A percentile compares a stretch with the other conserved stretches of the same genome.
phyloP scores from a whole-genome alignment of 805 yeast genomes.

The Blastobotrys peoriensis region DNA sequence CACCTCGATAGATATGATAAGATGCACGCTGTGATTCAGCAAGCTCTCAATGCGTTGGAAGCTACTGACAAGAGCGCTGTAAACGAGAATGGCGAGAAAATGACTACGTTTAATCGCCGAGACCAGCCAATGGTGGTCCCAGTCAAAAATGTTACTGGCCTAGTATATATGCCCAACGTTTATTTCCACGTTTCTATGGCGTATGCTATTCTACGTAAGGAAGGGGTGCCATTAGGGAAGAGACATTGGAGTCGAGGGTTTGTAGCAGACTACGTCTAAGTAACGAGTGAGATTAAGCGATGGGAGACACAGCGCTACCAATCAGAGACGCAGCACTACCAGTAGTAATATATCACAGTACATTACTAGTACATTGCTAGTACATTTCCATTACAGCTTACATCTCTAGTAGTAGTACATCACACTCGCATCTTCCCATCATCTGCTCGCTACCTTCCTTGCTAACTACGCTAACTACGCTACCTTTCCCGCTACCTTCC shows the following conservation, averaged over 20 bases:
- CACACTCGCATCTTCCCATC: too few relatives aligned
- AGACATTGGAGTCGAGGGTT: background rate
- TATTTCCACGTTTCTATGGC: conserved; percentile 2
- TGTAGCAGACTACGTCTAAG: background rate
- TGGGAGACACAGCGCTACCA: background rate
- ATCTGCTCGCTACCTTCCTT: too few relatives aligned
- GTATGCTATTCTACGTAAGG: background rate
- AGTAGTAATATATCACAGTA: too few relatives aligned
- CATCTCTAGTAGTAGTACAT: too few relatives aligned
- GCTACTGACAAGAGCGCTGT: background rate
- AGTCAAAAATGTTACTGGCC: background rate
- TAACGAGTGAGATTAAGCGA: background rate
- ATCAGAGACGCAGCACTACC: too few relatives aligned
- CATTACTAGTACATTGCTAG: too few relatives aligned
- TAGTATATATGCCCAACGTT: background rate
- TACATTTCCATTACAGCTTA: too few relatives aligned
- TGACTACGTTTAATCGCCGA: too few relatives aligned
- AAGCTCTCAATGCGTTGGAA: background rate
- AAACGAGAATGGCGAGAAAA: too few relatives aligned
- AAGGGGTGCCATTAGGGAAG: conserved; percentile 1
- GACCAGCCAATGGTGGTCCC: too few relatives aligned
- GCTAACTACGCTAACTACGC: too few relatives aligned
- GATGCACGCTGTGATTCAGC: background rate
- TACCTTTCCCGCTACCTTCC: too few relatives aligned
- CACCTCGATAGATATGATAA: conserved; percentile 1